Percentiles rank a stretch among this genome's conserved stretches.
phyloP scores from a whole-genome alignment of 805 yeast genomes.

The Wickerhamomyces alni region DNA sequence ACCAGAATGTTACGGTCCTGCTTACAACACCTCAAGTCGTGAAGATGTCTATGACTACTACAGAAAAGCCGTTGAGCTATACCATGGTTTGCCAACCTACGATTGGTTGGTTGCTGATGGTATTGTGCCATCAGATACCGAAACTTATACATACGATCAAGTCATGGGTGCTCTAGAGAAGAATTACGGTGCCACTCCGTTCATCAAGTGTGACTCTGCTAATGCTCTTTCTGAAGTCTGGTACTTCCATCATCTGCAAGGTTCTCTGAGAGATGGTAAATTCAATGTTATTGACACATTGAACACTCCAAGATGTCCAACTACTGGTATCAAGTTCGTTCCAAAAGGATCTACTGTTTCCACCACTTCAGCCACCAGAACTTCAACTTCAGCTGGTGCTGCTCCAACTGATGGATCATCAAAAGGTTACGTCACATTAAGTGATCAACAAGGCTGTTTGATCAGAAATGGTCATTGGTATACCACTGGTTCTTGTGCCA shows the following conservation, averaged over 20 bases:
- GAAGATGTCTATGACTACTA: conserved; percentile 63
- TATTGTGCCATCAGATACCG: conserved; percentile 55
- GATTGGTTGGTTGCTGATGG: conserved; percentile 62
- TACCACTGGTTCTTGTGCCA: conserved; percentile 77
- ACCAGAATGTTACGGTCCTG: conserved; percentile 56
- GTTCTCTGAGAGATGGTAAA: conserved; percentile 61
- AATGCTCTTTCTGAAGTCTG: conserved; percentile 46
- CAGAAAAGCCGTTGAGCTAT: conserved; percentile 52
- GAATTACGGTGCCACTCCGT: conserved; percentile 51
- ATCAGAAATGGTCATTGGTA: conserved; percentile 88
- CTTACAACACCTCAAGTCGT: conserved; percentile 12
- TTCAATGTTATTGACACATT: conserved; percentile 60
- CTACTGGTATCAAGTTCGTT: conserved; percentile 56
- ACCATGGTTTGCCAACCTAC: conserved; percentile 57
- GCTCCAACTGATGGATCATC: conserved; percentile 26
- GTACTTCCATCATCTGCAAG: conserved; percentile 75
- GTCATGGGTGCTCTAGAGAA: conserved; percentile 46
- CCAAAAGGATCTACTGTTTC: conserved; percentile 31
- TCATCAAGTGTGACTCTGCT: conserved; percentile 51
- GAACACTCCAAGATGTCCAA: conserved; percentile 59
- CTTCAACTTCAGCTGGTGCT: conserved; percentile 16
- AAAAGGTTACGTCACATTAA: conserved; percentile 44
- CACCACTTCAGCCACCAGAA: conserved; percentile 16
- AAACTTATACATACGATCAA: conserved; percentile 51
- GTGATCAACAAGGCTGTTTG: conserved; percentile 62